Percentiles rank a stretch among this genome's conserved stretches.
These are phyloP conservation scores for Exophiala phaeomuriformis DNA, from an alignment of 2,329 filamentous ascomycete genomes.

Conservation along the genomic window DNA sequence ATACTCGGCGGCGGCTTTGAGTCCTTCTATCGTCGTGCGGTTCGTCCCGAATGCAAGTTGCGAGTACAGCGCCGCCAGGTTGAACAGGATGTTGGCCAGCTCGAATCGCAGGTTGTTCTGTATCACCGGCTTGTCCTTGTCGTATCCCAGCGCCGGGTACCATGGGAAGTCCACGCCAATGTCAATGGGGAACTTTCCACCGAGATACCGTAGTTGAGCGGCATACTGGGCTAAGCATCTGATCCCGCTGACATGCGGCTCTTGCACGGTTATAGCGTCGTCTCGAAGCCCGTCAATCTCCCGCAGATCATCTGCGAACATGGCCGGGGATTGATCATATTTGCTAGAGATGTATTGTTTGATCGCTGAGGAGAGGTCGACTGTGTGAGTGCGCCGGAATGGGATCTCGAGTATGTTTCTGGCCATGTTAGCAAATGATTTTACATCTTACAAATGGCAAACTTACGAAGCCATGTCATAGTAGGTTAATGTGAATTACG, in stretches of 20 bases:
- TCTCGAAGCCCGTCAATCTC: conserved; percentile 74
- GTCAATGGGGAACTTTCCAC: conserved; percentile 93
- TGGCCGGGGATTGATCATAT: conserved; percentile 97
- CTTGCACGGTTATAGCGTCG: conserved; percentile 81
- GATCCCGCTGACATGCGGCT: conserved; percentile 79
- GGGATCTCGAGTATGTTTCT: conserved; percentile 62
- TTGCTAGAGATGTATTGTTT: conserved; percentile 94
- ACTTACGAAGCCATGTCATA: conserved; percentile 21
- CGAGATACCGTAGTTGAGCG: conserved; percentile 85
- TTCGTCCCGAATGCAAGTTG: conserved; percentile 80
- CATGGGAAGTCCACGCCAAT: conserved; percentile 84
- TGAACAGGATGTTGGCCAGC: conserved; percentile 86
- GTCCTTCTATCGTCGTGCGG: conserved; percentile 67
- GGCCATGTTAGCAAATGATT: conserved; percentile 6
- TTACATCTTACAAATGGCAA: not conserved
- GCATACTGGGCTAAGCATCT: conserved; percentile 86
- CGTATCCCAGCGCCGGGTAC: conserved; percentile 91
- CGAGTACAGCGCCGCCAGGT: conserved; percentile 86
- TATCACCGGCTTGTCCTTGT: conserved; percentile 50
- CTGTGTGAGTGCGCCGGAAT: conserved; percentile 74
- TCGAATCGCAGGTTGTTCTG: conserved; percentile 70
- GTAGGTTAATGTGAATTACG: not conserved
- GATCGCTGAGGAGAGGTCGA: conserved; percentile 74
- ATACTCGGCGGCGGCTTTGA: conserved; percentile 83
- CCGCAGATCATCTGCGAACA: conserved; percentile 85